Base-by-base conservation (phyloP, 2,329 filamentous ascomycete genomes). In the Volutella citrinella region DNA sequence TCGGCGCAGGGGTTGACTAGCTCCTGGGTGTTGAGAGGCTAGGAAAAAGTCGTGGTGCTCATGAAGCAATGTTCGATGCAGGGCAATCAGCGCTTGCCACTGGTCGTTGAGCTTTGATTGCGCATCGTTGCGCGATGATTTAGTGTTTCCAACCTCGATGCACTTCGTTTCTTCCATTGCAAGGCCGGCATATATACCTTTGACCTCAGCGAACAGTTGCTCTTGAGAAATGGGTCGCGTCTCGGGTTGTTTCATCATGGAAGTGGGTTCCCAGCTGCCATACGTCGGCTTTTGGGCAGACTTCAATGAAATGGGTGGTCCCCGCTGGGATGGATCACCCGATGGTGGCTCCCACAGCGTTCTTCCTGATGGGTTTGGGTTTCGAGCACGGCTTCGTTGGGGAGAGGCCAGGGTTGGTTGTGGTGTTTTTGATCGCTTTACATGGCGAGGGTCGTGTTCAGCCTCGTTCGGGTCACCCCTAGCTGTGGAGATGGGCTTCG, bases 1-100 rank as follows among this genome's bases (percentile, higher is more conserved):
- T 0, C 76, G 67, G 4, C 75, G 72, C 2, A 96, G 58, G 0
- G 82, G 78, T 0, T 72, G 71, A 16, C 74, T 84, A 0, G 88
- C 87, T 0, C 82, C 84, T 0, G 88, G 90, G 52, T 97, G 89
- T 46, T 96, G 89, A 0, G 80, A 86, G 0, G 90, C 89, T 2
- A 95, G 66, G 38, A 96, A 90, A 51, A 91, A 91, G 42, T 91
- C 87, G 38, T 90, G 84, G 36, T 91, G 84, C 40, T 95, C 87
- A 43, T 93, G 80, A 0, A 95, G 64, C 0, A 95, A 57, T 0
- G 87, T 93, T 1, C 87, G 71, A 48, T 97, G 91, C 0, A 96
- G 58, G 0, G 84, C 82, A 25, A 95, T 88, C 0, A 96, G 61
- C 0, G 86, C 84, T 45, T 94, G 84, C 84, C 87, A 95, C 49